phyloP scores from a whole-genome alignment of 108 stramenopile genomes.

The Skeletonema grethae region DNA sequence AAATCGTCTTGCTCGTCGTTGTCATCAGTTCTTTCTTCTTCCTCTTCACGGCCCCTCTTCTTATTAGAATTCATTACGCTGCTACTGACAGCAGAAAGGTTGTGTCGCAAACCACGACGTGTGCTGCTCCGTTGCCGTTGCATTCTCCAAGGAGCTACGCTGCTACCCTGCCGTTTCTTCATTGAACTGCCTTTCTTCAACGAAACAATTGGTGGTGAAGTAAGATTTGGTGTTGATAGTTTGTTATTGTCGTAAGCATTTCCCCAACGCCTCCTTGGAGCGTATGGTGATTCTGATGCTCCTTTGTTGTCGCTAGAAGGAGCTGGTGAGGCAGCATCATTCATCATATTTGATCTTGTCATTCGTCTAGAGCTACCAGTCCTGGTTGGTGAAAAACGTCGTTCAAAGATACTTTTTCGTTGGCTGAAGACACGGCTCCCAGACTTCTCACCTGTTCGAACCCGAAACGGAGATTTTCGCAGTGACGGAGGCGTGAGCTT shows the following conservation, averaged over 20 bases:
- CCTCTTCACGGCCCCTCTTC: slow-evolving; percentile 2
- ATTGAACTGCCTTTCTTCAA: slow-evolving; percentile 25
- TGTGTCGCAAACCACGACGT: slow-evolving; percentile 8
- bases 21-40: slow-evolving; percentile 11
- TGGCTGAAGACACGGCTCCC: slow-evolving; percentile 33
- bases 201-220: slow-evolving; percentile 43
- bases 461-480: slow-evolving; percentile 30
- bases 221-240: slow-evolving; percentile 36
- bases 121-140: slow-evolving; percentile 12
- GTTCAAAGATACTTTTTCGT: slow-evolving; percentile 51
- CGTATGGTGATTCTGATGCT: slow-evolving; percentile 19
- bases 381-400: slow-evolving; percentile 40
- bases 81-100: slow-evolving; percentile 6
- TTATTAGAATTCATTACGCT: slow-evolving; percentile 29
- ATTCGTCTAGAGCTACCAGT: slow-evolving; percentile 16
- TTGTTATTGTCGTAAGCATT: slow-evolving; percentile 27
- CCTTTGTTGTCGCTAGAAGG: slow-evolving; percentile 15
- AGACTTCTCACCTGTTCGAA: slow-evolving; percentile 11
- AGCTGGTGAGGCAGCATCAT: not conserved
- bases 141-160: slow-evolving; percentile 13
- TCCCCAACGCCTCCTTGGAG: slow-evolving; percentile 42
- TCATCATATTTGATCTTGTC: slow-evolving; percentile 1
- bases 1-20: slow-evolving; percentile 21
- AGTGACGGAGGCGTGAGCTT: slow-evolving; percentile 27
- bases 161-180: slow-evolving; percentile 20